These are phyloP conservation scores for Penicillium sp. DNA, from an alignment of 2,329 filamentous ascomycete genomes.

Conservation along the genomic window DNA sequence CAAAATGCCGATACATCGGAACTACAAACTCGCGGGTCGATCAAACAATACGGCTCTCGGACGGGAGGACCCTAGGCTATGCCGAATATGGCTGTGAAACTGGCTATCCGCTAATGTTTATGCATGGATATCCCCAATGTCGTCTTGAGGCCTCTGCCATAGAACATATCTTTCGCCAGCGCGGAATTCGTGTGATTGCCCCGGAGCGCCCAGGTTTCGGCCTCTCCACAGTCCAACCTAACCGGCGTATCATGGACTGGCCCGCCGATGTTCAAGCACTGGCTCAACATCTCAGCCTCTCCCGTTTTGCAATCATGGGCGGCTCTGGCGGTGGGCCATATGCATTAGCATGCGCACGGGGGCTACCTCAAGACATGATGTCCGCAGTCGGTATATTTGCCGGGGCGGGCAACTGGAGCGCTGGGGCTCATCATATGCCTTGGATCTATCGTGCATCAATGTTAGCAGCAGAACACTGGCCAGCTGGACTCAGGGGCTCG, in stretches of 20 bases:
- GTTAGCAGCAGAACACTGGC: conserved; percentile 23
- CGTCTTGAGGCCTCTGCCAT: conserved; percentile 42
- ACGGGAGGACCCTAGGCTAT: conserved; percentile 45
- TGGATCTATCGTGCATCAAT: conserved; percentile 17
- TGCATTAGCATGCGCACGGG: conserved; percentile 46
- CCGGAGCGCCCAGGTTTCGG: conserved; percentile 48
- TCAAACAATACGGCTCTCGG: conserved; percentile 26
- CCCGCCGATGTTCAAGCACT: conserved; percentile 45
- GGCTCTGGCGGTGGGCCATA: conserved; percentile 50
- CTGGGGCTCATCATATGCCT: conserved; percentile 33
- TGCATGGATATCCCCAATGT: conserved; percentile 47
- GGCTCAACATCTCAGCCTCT: conserved; percentile 40
- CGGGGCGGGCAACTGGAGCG: conserved; percentile 34
- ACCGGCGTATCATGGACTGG: conserved; percentile 42
- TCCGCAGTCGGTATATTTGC: conserved; percentile 41
- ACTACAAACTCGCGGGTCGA: not conserved
- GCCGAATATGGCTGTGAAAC: conserved; percentile 42
- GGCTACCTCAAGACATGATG: conserved; percentile 30
- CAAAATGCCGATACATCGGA: not conserved
- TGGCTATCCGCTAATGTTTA: conserved; percentile 40
- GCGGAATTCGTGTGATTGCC: conserved; percentile 41
- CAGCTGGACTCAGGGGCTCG: conserved; percentile 17
- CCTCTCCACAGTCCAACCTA: conserved; percentile 39
- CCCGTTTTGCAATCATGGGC: conserved; percentile 46
- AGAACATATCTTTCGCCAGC: conserved; percentile 34